These are phyloP conservation scores for Penicillium egyptiacum DNA, from an alignment of 495 filamentous ascomycete genomes.

Conservation along the genomic window DNA sequence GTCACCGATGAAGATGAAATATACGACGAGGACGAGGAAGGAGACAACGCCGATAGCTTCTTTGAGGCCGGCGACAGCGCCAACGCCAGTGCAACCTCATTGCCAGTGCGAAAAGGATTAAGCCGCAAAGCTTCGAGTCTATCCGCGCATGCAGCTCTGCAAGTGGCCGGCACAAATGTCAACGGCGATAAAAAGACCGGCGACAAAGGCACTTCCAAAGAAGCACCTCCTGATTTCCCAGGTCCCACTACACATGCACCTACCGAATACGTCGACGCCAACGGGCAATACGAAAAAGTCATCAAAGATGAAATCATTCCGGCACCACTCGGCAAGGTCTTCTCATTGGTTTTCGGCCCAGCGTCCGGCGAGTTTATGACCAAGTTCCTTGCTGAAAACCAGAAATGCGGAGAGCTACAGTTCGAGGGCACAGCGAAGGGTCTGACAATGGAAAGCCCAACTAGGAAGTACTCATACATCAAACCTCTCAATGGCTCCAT, in stretches of 20 bases:
- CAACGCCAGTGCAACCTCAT: slow-evolving; percentile 58
- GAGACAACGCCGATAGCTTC: slow-evolving; percentile 56
- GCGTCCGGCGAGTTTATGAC: slow-evolving; percentile 74
- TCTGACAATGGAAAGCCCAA: slow-evolving; percentile 68
- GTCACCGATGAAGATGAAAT: slow-evolving; percentile 67
- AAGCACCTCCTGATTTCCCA: slow-evolving; percentile 68
- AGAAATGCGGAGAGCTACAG: slow-evolving; percentile 83
- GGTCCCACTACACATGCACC: slow-evolving; percentile 80
- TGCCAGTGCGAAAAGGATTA: slow-evolving; percentile 50
- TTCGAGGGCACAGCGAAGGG: slow-evolving; percentile 80
- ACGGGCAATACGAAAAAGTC: slow-evolving; percentile 77
- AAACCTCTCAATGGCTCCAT: slow-evolving; percentile 83
- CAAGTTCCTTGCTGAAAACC: slow-evolving; percentile 81
- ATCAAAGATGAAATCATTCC: slow-evolving; percentile 83
- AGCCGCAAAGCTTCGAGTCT: slow-evolving; percentile 67
- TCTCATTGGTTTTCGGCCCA: slow-evolving; percentile 81
- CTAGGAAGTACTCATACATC: slow-evolving; percentile 81
- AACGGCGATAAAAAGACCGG: slow-evolving; percentile 51
- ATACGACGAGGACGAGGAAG: slow-evolving; percentile 74
- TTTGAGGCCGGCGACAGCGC: slow-evolving; percentile 59
- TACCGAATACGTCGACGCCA: slow-evolving; percentile 76
- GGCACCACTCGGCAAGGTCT: slow-evolving; percentile 90
- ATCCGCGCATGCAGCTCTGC: slow-evolving; percentile 40
- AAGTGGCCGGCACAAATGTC: slow-evolving; percentile 22
- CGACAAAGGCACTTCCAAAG: slow-evolving; percentile 55